Evolutionary conservation across 1,139 yeast species (phyloP).

Genomic region (Blastobotrys apis): DNA sequence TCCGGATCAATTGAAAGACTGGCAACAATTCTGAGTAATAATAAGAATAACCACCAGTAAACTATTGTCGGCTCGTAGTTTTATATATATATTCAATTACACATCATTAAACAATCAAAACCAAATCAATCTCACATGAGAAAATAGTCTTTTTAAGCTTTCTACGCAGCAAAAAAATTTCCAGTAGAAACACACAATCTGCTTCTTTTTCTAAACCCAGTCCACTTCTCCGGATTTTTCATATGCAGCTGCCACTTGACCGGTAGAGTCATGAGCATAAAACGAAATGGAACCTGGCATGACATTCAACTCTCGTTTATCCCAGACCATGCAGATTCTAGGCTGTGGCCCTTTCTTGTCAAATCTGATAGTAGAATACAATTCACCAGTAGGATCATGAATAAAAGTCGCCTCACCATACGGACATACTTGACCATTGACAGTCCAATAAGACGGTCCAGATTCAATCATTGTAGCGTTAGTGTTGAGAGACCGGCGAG

Average conservation of each 20-base stretch:
- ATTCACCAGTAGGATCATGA: constrained; percentile 14
- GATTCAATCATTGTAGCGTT: constrained; percentile 11
- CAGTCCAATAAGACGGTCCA: constrained; percentile 14
- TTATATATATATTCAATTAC: no score
- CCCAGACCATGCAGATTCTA: constrained; percentile 14
- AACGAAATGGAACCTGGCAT: constrained; percentile 14
- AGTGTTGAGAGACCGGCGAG: not conserved
- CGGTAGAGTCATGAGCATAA: constrained; percentile 11
- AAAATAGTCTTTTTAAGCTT: not conserved
- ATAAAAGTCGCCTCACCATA: constrained; percentile 12
- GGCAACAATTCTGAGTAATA: no score
- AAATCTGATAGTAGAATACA: constrained; percentile 12
- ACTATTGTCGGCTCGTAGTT: no score
- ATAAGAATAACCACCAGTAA: no score
- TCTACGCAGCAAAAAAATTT: not conserved
- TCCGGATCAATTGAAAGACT: no score
- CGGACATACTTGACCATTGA: constrained; percentile 13
- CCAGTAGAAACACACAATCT: no score
- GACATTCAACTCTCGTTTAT: constrained; percentile 12
- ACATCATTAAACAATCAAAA: no score
- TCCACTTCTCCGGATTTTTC: constrained; percentile 13
- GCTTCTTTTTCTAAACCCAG: constrained; percentile 12
- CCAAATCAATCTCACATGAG: no score
- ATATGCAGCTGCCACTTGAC: constrained; percentile 2
- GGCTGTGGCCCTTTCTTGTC: constrained; percentile 14